Evolutionary conservation across 2,329 filamentous ascomycete genomes (phyloP).

Genomic region (Sphaerostilbella broomeana): DNA sequence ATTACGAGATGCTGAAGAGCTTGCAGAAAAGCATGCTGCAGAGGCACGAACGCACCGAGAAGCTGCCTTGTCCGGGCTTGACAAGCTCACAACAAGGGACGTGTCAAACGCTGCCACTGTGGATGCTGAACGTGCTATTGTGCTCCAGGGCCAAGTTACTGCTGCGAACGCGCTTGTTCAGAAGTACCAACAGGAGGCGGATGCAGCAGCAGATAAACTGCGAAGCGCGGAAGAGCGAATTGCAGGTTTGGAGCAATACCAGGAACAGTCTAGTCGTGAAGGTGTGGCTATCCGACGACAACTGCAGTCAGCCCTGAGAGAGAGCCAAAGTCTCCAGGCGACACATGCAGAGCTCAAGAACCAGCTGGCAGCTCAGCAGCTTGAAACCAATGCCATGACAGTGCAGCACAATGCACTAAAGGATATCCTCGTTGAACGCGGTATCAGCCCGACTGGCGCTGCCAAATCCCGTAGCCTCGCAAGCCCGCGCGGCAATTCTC

Average conservation of each 20-base stretch:
- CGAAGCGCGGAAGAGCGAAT: slow-evolving; percentile 93
- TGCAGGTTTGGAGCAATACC: slow-evolving; percentile 90
- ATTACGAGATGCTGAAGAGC: slow-evolving; percentile 77
- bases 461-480: slow-evolving; percentile 66
- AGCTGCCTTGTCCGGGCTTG: slow-evolving; percentile 75
- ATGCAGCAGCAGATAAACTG: slow-evolving; percentile 79
- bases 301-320: slow-evolving; percentile 75
- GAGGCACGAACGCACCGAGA: slow-evolving; percentile 82
- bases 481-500: slow-evolving; percentile 64
- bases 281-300: slow-evolving; percentile 85
- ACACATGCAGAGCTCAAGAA: slow-evolving; percentile 77
- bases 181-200: slow-evolving; percentile 83
- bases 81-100: slow-evolving; percentile 59
- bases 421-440: slow-evolving; percentile 83
- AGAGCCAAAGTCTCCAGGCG: slow-evolving; percentile 73
- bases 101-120: slow-evolving; percentile 39
- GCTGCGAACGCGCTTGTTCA: slow-evolving; percentile 73
- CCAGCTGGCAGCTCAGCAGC: slow-evolving; percentile 75
- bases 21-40: slow-evolving; percentile 78
- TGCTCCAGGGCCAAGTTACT: slow-evolving; percentile 73
- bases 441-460: slow-evolving; percentile 69
- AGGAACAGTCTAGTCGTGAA: slow-evolving; percentile 93
- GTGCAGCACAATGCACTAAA: slow-evolving; percentile 92
- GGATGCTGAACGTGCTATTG: slow-evolving; percentile 59
- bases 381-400: slow-evolving; percentile 87